phyloP scores from a whole-genome alignment of 2,329 filamentous ascomycete genomes.

The Stenocarpella maydis region DNA sequence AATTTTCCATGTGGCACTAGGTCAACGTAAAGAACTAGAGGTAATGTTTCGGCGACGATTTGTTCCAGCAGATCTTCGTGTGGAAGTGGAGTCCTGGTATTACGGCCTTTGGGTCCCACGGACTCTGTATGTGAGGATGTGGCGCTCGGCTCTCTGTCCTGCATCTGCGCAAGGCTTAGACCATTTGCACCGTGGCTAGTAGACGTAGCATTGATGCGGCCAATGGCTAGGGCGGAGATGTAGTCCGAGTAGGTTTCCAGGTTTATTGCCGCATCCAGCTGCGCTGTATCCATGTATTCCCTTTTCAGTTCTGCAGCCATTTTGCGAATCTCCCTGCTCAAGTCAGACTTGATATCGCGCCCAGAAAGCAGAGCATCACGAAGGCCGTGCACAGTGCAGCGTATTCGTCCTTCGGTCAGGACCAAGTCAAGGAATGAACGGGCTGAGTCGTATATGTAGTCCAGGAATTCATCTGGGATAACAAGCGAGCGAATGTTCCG shows the following conservation, averaged over 20 bases:
- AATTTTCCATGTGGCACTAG: not conserved
- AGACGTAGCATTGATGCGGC: no score
- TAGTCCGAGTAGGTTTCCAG: not conserved
- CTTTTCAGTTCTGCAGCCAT: slow-evolving; percentile 3
- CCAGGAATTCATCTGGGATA: not conserved
- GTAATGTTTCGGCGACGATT: not conserved
- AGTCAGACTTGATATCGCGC: no score
- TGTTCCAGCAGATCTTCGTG: not conserved
- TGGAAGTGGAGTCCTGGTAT: no score
- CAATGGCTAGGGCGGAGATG: not conserved
- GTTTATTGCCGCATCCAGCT: not conserved
- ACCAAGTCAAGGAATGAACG: not conserved
- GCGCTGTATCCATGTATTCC: not conserved
- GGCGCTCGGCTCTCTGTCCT: no score
- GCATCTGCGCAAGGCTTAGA: no score
- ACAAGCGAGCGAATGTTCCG: not conserved
- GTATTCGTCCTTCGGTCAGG: not conserved
- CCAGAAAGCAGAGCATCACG: no score
- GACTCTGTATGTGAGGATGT: no score
- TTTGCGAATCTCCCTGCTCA: not conserved
- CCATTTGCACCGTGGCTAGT: no score
- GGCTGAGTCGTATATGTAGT: not conserved
- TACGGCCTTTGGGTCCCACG: no score
- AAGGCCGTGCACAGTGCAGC: no score
- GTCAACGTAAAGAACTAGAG: not conserved